A percentile compares a stretch with the other conserved stretches of the same genome.
Evolutionary conservation across 345 rosid species (phyloP).

Genomic region (Arabidopsis thaliana): DNA sequence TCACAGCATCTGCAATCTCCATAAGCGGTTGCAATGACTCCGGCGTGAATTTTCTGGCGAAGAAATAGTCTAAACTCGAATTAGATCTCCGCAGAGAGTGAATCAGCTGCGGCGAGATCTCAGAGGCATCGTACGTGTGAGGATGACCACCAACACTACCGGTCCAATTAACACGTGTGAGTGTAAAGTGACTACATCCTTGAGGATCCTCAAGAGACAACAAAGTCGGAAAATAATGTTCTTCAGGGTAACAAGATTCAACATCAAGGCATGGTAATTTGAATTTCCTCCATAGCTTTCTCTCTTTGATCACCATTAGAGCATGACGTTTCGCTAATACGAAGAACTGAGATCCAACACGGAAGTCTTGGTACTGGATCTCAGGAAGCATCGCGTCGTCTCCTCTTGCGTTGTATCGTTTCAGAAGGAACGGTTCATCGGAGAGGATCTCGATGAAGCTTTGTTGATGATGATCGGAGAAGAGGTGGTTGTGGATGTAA

Average conservation of each 20-base stretch:
- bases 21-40: slow-evolving; percentile 68
- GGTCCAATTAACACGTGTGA: slow-evolving; percentile 90
- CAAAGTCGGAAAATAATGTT: slow-evolving; percentile 89
- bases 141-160: slow-evolving; percentile 81
- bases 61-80: slow-evolving; percentile 58
- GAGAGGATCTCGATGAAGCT: slow-evolving; percentile 83
- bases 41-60: slow-evolving; percentile 82
- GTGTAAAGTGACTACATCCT: slow-evolving; percentile 67
- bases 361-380: slow-evolving; percentile 59
- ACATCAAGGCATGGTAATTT: slow-evolving; percentile 61
- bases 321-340: slow-evolving; percentile 75
- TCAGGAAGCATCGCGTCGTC: slow-evolving; percentile 68
- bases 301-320: slow-evolving; percentile 61
- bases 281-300: slow-evolving; percentile 78
- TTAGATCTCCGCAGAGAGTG: slow-evolving; percentile 58
- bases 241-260: slow-evolving; percentile 80
- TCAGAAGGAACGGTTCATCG: slow-evolving; percentile 60
- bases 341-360: slow-evolving; percentile 94
- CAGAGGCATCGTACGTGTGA: slow-evolving; percentile 51
- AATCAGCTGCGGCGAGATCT: slow-evolving; percentile 58
- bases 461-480: slow-evolving; percentile 46
- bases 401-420: slow-evolving; percentile 74
- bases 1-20: slow-evolving; percentile 68
- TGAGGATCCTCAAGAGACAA: slow-evolving; percentile 68
- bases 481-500: slow-evolving; percentile 62